Conservation (phyloP, 129 eudicot species). For the Daucus carota region DH1_v3.0 NC_030388.2:16398501-16399000, state of each 20-base stretch:
- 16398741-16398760: not conserved
- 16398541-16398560: not conserved
- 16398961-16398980: not conserved
- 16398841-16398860: not conserved
- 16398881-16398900: too few species aligned
- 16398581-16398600: not conserved
- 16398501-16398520: constrained; percentile 16
- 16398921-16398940: not conserved
- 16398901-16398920: not conserved
- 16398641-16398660: constrained; percentile 7
- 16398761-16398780: not conserved
- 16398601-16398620: constrained; percentile 7
- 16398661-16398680: not conserved
- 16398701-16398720: constrained; percentile 16
- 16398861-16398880: not conserved
- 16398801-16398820: not conserved
- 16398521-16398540: constrained; percentile 14
- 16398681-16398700: constrained; percentile 9
- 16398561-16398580: not conserved
- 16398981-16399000: not conserved
- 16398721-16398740: not conserved
- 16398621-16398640: constrained; percentile 7
- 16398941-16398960: not conserved
- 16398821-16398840: not conserved
- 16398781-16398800: not conserved